These are phyloP conservation scores for Amanita exitialis DNA, from an alignment of 768 basidiomycete genomes.

Conservation along the genomic window DNA sequence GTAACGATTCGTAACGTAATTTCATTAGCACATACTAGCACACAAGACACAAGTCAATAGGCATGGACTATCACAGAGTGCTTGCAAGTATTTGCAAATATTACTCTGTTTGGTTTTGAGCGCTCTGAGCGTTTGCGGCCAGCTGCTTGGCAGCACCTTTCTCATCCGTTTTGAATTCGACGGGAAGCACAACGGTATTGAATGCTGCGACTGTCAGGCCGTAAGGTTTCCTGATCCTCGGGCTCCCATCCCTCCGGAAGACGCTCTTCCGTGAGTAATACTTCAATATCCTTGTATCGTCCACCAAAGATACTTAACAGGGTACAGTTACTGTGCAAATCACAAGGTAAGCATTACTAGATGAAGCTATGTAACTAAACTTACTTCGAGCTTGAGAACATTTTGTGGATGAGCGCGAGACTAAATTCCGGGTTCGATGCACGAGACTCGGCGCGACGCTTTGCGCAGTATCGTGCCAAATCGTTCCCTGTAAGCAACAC, in stretches of 20 bases:
- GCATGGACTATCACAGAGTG: not conserved
- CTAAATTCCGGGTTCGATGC: conserved; percentile 30
- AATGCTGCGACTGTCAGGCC: conserved; percentile 53
- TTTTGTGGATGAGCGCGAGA: conserved; percentile 23
- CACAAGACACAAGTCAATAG: too few species aligned
- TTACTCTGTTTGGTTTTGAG: too few species aligned
- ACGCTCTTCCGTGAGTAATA: conserved; percentile 58
- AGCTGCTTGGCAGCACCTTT: conserved; percentile 11
- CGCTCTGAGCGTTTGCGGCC: not conserved
- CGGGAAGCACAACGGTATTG: conserved; percentile 35
- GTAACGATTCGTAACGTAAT: too few species aligned
- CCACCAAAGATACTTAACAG: conserved; percentile 62
- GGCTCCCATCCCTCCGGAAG: conserved; percentile 68
- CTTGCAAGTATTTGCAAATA: not conserved
- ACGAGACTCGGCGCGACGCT: conserved; percentile 33
- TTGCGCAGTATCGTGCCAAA: conserved; percentile 26
- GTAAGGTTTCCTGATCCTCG: conserved; percentile 33
- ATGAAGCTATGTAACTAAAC: conserved; percentile 8
- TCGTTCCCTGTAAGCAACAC: conserved; percentile 27
- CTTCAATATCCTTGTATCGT: conserved; percentile 38
- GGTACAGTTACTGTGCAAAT: conserved; percentile 42
- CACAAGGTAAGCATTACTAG: not conserved
- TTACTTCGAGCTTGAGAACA: conserved; percentile 34
- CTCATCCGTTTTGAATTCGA: conserved; percentile 30
- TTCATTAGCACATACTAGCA: too few species aligned